A percentile compares a stretch with the other conserved stretches of the same genome.
Conservation (phyloP, 768 basidiomycete genomes). For the Cubamyces lactineus region DNA sequence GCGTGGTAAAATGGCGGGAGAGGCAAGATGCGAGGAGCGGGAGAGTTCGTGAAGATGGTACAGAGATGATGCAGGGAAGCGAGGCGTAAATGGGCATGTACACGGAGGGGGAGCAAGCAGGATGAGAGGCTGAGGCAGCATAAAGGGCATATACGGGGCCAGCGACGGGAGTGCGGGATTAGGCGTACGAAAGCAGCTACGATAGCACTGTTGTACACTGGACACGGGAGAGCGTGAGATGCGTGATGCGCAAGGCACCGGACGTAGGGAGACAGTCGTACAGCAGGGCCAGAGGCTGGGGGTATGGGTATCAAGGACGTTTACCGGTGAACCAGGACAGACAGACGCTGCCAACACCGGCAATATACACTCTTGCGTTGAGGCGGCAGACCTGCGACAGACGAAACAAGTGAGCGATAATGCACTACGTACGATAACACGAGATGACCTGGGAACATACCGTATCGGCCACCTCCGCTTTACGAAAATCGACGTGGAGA, state of each 20-base stretch:
- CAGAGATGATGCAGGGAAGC: conserved; percentile 4
- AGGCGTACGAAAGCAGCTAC: conserved; percentile 26
- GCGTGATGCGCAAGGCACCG: background rate
- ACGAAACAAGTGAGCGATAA: background rate
- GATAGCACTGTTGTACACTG: conserved; percentile 29
- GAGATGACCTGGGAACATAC: conserved; percentile 43
- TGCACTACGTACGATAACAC: background rate
- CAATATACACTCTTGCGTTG: conserved; percentile 73
- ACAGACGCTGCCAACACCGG: conserved; percentile 76
- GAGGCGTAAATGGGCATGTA: conserved; percentile 16
- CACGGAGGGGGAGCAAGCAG: background rate
- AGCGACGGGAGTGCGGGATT: conserved; percentile 18
- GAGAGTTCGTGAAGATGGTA: conserved; percentile 2
- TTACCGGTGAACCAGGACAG: conserved; percentile 74
- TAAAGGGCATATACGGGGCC: conserved; percentile 15
- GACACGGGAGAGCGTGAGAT: background rate
- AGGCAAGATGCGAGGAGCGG: background rate
- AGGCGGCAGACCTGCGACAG: conserved; percentile 69
- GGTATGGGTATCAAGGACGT: conserved; percentile 36
- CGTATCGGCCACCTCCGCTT: conserved; percentile 79
- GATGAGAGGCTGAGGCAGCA: background rate
- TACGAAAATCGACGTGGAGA: conserved; percentile 74
- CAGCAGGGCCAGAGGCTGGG: conserved; percentile 15
- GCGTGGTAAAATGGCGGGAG: background rate
- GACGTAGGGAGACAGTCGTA: conserved; percentile 4